Conservation (phyloP, 1,284 basidiomycete genomes). For the Inonotus obliquus region DNA sequence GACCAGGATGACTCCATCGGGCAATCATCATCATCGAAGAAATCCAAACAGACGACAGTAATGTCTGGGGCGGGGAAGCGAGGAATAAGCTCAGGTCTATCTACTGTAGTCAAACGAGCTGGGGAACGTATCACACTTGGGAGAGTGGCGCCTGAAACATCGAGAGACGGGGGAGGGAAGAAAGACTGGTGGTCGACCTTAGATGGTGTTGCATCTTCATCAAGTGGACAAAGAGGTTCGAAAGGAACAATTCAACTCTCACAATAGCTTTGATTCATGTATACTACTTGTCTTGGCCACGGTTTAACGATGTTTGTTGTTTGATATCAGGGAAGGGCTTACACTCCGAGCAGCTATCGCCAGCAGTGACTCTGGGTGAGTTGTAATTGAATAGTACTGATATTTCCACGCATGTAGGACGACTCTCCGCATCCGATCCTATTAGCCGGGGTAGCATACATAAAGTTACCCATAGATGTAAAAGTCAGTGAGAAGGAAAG, state of each 20-base stretch:
- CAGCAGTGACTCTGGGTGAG: too few relatives aligned
- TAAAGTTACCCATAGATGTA: too few relatives aligned
- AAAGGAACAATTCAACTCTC: background rate
- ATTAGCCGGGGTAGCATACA: too few relatives aligned
- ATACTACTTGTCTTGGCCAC: too few relatives aligned
- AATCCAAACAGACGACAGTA: slow-evolving; percentile 17
- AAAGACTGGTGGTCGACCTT: slow-evolving; percentile 13
- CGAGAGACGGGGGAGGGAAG: background rate
- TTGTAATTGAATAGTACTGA: too few relatives aligned
- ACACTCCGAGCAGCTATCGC: too few relatives aligned
- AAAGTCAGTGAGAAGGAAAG: too few relatives aligned
- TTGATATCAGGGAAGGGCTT: too few relatives aligned
- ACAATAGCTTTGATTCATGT: background rate
- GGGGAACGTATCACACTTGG: slow-evolving; percentile 10
- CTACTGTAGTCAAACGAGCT: slow-evolving; percentile 46
- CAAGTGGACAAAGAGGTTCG: background rate
- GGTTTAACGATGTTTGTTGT: too few relatives aligned
- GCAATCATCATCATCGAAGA: slow-evolving; percentile 16
- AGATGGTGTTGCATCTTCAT: background rate
- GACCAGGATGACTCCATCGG: slow-evolving; percentile 13
- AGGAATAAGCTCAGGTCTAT: slow-evolving; percentile 69
- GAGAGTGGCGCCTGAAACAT: background rate
- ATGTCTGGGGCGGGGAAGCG: slow-evolving; percentile 57
- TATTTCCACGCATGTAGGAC: too few relatives aligned
- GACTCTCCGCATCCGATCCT: too few relatives aligned